A percentile compares a stretch with the other conserved stretches of the same genome.
Evolutionary conservation across 106 monocot species (phyloP).

Genomic region (Triglochin maritima): DNA sequence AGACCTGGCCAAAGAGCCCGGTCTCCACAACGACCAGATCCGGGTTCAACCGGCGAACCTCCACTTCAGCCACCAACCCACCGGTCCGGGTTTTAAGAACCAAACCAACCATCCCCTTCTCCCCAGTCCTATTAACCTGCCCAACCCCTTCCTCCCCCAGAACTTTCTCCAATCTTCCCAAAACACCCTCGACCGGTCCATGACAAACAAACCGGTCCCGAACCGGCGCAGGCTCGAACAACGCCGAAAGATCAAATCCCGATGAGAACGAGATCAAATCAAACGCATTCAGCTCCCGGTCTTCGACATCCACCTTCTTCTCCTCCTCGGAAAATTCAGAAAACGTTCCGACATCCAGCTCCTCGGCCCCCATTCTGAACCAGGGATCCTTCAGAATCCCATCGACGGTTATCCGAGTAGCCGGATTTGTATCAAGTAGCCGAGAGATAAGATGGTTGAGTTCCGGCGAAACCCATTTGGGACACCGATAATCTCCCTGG

Average conservation of each 20-base stretch:
- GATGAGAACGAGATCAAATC: slow-evolving; percentile 16
- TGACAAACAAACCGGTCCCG: slow-evolving; percentile 1
- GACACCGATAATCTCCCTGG: slow-evolving; percentile 12
- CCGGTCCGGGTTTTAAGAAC: neutral
- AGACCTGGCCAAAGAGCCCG: neutral
- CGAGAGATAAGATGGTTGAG: slow-evolving; percentile 16
- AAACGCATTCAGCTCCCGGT: slow-evolving; percentile 13
- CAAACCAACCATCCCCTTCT: neutral
- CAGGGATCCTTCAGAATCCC: slow-evolving; percentile 15
- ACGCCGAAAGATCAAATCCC: slow-evolving; percentile 14
- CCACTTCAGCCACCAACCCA: slow-evolving; percentile 1
- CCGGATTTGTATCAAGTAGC: slow-evolving; percentile 14
- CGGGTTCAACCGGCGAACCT: neutral
- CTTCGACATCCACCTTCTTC: slow-evolving; percentile 1
- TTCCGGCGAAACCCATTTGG: slow-evolving; percentile 18
- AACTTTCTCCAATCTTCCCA: slow-evolving; percentile 1
- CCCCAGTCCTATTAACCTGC: neutral
- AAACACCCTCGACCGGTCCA: neutral
- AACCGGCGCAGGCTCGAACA: slow-evolving; percentile 5
- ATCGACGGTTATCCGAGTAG: slow-evolving; percentile 11
- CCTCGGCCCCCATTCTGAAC: slow-evolving; percentile 10
- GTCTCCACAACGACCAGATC: slow-evolving; percentile 10
- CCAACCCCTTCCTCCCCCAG: neutral
- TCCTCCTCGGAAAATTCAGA: neutral
- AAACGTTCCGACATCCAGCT: neutral